Conservation (phyloP, 139 green algal species). For the Tetradesmus lagerheimii region DNA sequence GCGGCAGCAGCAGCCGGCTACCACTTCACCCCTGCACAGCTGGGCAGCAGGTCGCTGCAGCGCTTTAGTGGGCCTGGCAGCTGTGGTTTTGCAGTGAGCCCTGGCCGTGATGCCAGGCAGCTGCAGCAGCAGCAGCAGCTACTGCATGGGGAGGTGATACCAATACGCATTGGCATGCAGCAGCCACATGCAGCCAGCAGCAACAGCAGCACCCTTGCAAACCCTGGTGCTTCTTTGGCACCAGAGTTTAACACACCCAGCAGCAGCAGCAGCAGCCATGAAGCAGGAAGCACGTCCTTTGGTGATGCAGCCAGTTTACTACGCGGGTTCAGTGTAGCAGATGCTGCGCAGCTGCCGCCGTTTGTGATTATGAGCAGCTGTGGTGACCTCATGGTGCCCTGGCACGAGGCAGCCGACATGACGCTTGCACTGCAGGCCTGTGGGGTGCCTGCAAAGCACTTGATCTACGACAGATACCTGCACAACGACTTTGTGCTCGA, state of each 20-base stretch:
- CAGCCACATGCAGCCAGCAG: neutral
- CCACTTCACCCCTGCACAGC: neutral
- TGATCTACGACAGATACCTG: slow-evolving; percentile 30
- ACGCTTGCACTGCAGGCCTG: neutral
- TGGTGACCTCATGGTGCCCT: slow-evolving; percentile 35
- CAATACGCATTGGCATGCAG: neutral
- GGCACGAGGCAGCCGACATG: slow-evolving; percentile 39
- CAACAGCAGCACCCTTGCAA: neutral
- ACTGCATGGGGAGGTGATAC: slow-evolving; percentile 11
- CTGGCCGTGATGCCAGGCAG: neutral
- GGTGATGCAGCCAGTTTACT: neutral
- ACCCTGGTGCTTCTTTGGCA: neutral
- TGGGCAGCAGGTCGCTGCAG: neutral
- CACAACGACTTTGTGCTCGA: slow-evolving; percentile 45
- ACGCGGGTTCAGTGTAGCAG: neutral
- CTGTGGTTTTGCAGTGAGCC: neutral
- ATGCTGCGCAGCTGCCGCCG: neutral
- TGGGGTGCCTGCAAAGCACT: slow-evolving; percentile 31
- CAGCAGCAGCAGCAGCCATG: slow-evolving; percentile 9
- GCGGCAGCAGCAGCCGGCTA: slow-evolving; percentile 19
- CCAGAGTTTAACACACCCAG: neutral
- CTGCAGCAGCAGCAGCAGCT: neutral
- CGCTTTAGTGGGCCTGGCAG: neutral
- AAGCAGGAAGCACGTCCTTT: neutral
- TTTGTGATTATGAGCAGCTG: slow-evolving; percentile 27